Conservation (phyloP, 176 grass and related monocot genomes). For the Ananas comosus region DNA sequence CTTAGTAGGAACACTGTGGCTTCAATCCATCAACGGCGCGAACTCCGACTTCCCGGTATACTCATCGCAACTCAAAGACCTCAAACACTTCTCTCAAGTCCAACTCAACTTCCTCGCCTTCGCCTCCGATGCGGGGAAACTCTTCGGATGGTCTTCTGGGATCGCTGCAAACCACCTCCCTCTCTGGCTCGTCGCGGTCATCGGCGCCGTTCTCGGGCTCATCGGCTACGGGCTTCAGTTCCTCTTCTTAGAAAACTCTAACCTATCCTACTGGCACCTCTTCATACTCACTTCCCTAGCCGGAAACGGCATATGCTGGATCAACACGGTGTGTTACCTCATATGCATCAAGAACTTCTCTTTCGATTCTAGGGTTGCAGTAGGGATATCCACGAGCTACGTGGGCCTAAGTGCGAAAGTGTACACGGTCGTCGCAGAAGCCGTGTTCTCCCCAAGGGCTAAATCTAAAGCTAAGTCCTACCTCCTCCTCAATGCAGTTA, state of each 20-base stretch:
- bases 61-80: conserved; percentile 75
- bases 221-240: conserved; percentile 83
- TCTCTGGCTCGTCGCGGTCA: conserved; percentile 54
- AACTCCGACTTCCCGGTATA: conserved; percentile 94
- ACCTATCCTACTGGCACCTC: conserved; percentile 63
- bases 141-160: conserved; percentile 85
- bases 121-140: conserved; percentile 87
- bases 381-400: conserved; percentile 80
- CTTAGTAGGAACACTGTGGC: conserved; percentile 83
- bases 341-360: conserved; percentile 83
- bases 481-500: conserved; percentile 80
- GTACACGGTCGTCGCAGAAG: conserved; percentile 50
- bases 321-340: conserved; percentile 94
- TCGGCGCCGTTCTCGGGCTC: conserved; percentile 51
- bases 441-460: conserved; percentile 11
- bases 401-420: conserved; percentile 87
- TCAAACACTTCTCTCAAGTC: conserved; percentile 78
- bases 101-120: conserved; percentile 85
- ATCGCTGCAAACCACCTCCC: conserved; percentile 56
- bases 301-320: conserved; percentile 96
- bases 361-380: conserved; percentile 56
- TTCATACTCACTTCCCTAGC: conserved; percentile 77
- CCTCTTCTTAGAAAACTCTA: conserved; percentile 47
- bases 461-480: conserved; percentile 35
- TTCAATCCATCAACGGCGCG: conserved; percentile 81